Conservation (phyloP, 371 early-diverging fungal species). For the Coemansia sp. region DNA sequence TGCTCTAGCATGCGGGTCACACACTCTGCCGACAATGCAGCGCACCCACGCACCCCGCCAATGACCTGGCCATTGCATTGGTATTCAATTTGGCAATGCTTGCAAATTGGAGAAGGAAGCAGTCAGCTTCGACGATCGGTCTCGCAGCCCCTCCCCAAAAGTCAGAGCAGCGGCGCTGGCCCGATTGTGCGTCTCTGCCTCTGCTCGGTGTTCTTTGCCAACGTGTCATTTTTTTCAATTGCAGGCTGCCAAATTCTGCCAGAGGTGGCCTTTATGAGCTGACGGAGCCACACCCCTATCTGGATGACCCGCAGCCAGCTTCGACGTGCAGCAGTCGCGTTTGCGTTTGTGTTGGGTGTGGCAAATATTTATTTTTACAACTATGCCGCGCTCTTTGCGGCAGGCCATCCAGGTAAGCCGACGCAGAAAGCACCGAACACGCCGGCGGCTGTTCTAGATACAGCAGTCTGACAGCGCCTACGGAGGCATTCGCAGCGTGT, state of each 20-base stretch:
- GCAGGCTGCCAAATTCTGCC: not conserved
- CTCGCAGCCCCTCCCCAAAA: no score
- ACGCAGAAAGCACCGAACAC: not conserved
- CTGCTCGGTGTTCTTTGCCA: no score
- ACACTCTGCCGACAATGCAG: no score
- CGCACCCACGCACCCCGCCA: no score
- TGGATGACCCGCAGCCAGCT: constrained; percentile 6
- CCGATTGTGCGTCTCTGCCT: no score
- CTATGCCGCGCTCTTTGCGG: constrained; percentile 28
- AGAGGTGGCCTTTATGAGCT: not conserved
- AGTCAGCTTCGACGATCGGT: no score
- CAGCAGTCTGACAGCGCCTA: not conserved
- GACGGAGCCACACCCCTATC: not conserved
- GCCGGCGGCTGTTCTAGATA: not conserved
- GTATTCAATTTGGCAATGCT: no score
- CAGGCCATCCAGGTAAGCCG: constrained; percentile 20
- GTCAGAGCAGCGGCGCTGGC: no score
- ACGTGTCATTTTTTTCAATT: no score
- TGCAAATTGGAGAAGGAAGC: no score
- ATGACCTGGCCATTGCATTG: no score
- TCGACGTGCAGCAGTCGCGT: constrained; percentile 12
- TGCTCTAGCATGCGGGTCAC: no score
- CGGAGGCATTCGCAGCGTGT: constrained; percentile 2
- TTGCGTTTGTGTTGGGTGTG: constrained; percentile 10
- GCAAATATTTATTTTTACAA: constrained; percentile 37